Conservation (phyloP, 2,329 filamentous ascomycete genomes). For the Fragosphaeria purpurea region DNA sequence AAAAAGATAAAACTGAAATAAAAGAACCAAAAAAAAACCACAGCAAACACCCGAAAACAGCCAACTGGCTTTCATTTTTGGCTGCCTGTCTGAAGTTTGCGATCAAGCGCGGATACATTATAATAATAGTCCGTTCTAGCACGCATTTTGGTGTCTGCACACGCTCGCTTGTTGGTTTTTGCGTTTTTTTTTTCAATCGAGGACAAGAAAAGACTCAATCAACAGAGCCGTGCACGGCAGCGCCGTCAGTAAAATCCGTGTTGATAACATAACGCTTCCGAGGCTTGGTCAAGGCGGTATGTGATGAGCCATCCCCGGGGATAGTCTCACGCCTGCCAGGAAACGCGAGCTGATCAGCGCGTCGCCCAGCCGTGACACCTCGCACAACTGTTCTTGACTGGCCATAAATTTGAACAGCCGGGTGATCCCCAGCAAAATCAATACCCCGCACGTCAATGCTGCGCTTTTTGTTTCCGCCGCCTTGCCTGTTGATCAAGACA, state of each 20-base stretch:
- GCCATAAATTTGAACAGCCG: conserved; percentile 13
- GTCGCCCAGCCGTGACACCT: conserved; percentile 1
- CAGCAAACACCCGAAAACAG: too few relatives aligned
- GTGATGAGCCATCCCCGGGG: neutral
- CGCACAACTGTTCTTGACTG: conserved; percentile 16
- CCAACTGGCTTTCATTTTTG: too few relatives aligned
- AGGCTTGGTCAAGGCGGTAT: neutral
- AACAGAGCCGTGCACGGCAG: neutral
- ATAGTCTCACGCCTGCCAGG: neutral
- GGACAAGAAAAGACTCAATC: too few relatives aligned
- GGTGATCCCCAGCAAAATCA: conserved; percentile 14
- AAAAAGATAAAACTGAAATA: too few relatives aligned
- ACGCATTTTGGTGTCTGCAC: too few relatives aligned
- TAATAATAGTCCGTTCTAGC: too few relatives aligned
- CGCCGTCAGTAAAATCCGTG: conserved; percentile 10
- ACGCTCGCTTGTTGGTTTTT: too few relatives aligned
- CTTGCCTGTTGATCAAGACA: conserved; percentile 30
- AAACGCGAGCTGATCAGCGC: neutral
- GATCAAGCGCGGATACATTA: too few relatives aligned
- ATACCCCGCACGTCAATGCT: conserved; percentile 15
- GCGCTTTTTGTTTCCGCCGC: conserved; percentile 21
- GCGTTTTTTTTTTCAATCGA: too few relatives aligned
- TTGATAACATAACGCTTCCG: conserved; percentile 9
- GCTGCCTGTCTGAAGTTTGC: too few relatives aligned
- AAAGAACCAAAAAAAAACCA: too few relatives aligned